Conservation (phyloP, 768 basidiomycete species). For the Phaeotremella fagi region DNA sequence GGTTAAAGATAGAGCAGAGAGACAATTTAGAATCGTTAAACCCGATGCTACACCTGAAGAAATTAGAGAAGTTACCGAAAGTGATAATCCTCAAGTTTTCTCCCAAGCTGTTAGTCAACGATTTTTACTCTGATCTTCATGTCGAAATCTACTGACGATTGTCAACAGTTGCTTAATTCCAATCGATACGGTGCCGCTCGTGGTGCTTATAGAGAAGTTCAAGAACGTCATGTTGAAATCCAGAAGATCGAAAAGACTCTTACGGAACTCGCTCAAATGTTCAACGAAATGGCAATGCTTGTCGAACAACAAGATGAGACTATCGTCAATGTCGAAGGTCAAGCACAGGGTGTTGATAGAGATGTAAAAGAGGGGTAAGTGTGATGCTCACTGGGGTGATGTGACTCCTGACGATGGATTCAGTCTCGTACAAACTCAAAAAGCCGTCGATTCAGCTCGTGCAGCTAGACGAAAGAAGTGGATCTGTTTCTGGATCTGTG, state of each 20-base stretch:
- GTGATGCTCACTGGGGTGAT: slow-evolving; percentile 1
- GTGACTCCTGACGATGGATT: not conserved
- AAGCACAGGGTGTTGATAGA: slow-evolving; percentile 60
- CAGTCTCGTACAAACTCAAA: slow-evolving; percentile 76
- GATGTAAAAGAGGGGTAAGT: slow-evolving; percentile 70
- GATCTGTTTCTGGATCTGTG: slow-evolving; percentile 70
- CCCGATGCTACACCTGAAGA: slow-evolving; percentile 80
- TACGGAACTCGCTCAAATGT: slow-evolving; percentile 81
- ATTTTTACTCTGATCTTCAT: not conserved
- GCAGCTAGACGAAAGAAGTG: slow-evolving; percentile 91
- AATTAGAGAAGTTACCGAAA: slow-evolving; percentile 65
- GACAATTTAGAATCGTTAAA: slow-evolving; percentile 58
- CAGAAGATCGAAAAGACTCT: slow-evolving; percentile 78
- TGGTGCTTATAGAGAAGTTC: slow-evolving; percentile 78
- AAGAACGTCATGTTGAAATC: slow-evolving; percentile 80
- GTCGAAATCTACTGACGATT: not conserved
- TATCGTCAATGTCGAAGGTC: slow-evolving; percentile 61
- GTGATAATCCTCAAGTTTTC: slow-evolving; percentile 69
- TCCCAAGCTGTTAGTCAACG: slow-evolving; percentile 51
- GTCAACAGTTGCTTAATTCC: slow-evolving; percentile 62
- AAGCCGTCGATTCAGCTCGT: slow-evolving; percentile 78
- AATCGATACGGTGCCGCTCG: slow-evolving; percentile 77
- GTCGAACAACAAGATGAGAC: slow-evolving; percentile 76
- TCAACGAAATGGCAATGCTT: slow-evolving; percentile 79
- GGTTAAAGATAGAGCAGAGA: slow-evolving; percentile 52